Base-by-base conservation (phyloP, 2,329 filamentous ascomycete species). In the Esteya vermicola region DNA sequence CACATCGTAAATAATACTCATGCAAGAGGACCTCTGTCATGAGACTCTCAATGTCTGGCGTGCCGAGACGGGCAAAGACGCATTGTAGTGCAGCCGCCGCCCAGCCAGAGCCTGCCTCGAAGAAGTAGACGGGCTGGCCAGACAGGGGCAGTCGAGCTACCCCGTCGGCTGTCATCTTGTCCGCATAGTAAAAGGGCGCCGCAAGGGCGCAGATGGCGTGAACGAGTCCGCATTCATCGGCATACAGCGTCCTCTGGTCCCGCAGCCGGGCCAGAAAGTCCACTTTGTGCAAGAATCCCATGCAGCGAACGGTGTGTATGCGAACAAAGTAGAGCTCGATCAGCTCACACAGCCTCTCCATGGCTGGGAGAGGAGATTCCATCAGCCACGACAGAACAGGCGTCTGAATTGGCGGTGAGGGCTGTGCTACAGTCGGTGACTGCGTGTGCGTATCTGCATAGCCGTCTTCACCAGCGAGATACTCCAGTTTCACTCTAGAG, bases 251-350 rank as follows among this genome's bases (percentile, higher is more conserved):
- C 14, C 23, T 21, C 8, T 34, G 33, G 10, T 42, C 39, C 32
- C 45, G 41, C 9, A 52, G 33, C 6, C 48, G 43, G 34, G 46
- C 44, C 30, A 48, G 33, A 13, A 51, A 48, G 6, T 45, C 43
- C 4, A 47, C 44, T 41, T 43, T 50, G 38, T 52, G 50, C 32
- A 52, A 33, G 19, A 52, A 52, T n/a, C 46, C 48, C 22, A 52
- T 42, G 25, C 40, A 52, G 12, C 49, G 45, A 9, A 51, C 38
- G n/a, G 42, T 40, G 31, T 52, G 48, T 18, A 51, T 40, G 16
- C 47, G 49, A 27, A 34, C 26, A 40, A 52, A 51, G 30, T 45
- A 52, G 26, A 43, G 42, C 27, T 50, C 47, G 4, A 46, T 31
- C 8, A 52, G 47, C 13, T 23, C 23, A 28, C 33, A 33, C n/a